Evolutionary conservation across 2,329 filamentous ascomycete species (phyloP).

Genomic region (Diaporthe batatas): DNA sequence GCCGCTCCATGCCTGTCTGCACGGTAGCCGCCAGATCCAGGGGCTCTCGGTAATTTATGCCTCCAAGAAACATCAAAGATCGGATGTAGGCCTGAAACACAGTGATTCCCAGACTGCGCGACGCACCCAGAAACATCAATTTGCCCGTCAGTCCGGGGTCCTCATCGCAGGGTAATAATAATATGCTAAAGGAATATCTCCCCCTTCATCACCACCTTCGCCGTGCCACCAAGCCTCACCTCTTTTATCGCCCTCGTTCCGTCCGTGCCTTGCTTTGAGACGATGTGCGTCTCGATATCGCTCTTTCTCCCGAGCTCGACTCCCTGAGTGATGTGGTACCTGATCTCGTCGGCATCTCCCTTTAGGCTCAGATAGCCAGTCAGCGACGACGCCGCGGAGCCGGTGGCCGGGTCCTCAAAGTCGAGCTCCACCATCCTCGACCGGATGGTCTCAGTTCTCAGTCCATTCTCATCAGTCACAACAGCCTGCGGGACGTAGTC

Average conservation of each 20-base stretch:
- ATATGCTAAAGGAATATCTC: conserved; percentile 43
- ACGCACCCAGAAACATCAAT: background rate
- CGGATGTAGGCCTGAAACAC: background rate
- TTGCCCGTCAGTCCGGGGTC: too few relatives aligned
- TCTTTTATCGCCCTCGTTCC: conserved; percentile 44
- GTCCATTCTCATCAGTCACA: conserved; percentile 44
- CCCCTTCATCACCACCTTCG: conserved; percentile 50
- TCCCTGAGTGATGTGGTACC: conserved; percentile 72
- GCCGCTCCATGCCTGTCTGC: too few relatives aligned
- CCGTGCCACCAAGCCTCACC: conserved; percentile 49
- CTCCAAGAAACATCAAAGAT: background rate
- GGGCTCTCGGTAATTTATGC: background rate
- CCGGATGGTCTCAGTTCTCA: conserved; percentile 51
- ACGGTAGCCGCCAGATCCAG: background rate
- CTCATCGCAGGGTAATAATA: background rate
- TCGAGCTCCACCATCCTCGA: conserved; percentile 70
- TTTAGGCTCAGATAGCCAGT: conserved; percentile 65
- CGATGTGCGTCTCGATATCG: conserved; percentile 63
- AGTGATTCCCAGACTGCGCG: background rate
- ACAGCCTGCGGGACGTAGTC: conserved; percentile 64
- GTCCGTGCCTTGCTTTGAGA: conserved; percentile 25
- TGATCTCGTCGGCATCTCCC: conserved; percentile 51
- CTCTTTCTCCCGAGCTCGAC: conserved; percentile 76
- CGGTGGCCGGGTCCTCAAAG: conserved; percentile 73
- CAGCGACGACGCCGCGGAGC: conserved; percentile 72